Percentiles rank a stretch among this genome's conserved stretches.
Evolutionary conservation across 2,329 filamentous ascomycete species (phyloP).

Genomic region (Volutella citrinella): DNA sequence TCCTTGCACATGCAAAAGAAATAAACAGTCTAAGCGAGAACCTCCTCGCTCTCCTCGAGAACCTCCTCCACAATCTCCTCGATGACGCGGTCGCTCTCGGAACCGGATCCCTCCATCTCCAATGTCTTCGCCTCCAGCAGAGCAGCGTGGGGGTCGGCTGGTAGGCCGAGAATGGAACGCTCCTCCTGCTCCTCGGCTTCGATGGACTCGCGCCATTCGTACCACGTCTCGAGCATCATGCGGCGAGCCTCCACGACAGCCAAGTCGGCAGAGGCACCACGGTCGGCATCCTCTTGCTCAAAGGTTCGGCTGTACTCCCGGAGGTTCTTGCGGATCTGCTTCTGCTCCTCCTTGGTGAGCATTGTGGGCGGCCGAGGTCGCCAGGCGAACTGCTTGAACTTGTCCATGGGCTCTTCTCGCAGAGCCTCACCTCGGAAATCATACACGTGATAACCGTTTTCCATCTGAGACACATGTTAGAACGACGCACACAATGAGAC

Average conservation of each 20-base stretch:
- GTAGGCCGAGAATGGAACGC: conserved; percentile 63
- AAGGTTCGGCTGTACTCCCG: conserved; percentile 94
- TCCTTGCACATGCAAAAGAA: conserved; percentile 27
- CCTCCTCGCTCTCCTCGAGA: conserved; percentile 80
- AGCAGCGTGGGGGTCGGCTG: conserved; percentile 61
- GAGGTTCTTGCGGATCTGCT: conserved; percentile 95
- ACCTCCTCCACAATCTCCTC: conserved; percentile 89
- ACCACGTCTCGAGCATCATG: conserved; percentile 82
- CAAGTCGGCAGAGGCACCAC: conserved; percentile 89
- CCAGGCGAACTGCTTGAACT: conserved; percentile 98
- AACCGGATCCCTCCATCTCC: conserved; percentile 49
- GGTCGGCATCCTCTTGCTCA: conserved; percentile 91
- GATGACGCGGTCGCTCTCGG: conserved; percentile 73
- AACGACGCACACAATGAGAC: conserved; percentile 1
- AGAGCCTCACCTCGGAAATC: conserved; percentile 90
- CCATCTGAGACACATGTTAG: conserved; percentile 65
- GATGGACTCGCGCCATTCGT: conserved; percentile 73
- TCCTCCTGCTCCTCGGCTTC: conserved; percentile 72
- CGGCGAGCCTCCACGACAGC: conserved; percentile 89
- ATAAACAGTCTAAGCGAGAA: conserved; percentile 39
- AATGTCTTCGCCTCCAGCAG: conserved; percentile 56
- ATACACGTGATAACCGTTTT: conserved; percentile 98
- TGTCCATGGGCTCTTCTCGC: conserved; percentile 87
- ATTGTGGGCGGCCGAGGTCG: conserved; percentile 88
- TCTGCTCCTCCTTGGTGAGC: conserved; percentile 94